Conservation (phyloP, 1,139 yeast genomes). For the Debaryomyces sp. region DNA sequence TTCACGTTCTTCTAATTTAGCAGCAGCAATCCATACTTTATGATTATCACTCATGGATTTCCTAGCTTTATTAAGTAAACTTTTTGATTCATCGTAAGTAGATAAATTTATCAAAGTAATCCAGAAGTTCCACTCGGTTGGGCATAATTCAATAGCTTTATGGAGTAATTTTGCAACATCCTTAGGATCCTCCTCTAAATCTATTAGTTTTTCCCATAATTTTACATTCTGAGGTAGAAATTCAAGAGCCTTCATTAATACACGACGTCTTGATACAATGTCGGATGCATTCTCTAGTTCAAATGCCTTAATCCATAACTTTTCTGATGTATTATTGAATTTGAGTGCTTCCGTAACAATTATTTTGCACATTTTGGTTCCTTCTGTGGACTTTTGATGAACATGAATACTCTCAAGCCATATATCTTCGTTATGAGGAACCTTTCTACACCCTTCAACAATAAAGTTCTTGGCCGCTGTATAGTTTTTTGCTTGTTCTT, state of each 20-base stretch:
- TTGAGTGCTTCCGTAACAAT: constrained; percentile 70
- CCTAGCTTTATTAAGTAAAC: constrained; percentile 61
- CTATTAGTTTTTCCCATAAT: constrained; percentile 59
- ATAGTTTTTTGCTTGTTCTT: constrained; percentile 62
- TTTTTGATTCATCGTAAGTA: constrained; percentile 52
- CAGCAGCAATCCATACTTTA: constrained; percentile 72
- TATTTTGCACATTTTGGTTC: constrained; percentile 44
- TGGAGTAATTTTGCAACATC: constrained; percentile 57
- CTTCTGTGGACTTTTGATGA: constrained; percentile 51
- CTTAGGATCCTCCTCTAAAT: constrained; percentile 48
- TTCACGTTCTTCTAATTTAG: constrained; percentile 67
- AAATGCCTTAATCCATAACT: constrained; percentile 73
- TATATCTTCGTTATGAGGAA: constrained; percentile 69
- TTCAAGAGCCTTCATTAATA: constrained; percentile 64
- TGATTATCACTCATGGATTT: constrained; percentile 52
- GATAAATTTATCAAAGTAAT: constrained; percentile 44
- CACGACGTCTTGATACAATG: constrained; percentile 48
- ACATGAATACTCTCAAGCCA: constrained; percentile 84
- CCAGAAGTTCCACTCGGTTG: constrained; percentile 72
- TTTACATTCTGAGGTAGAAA: constrained; percentile 46
- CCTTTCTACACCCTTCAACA: constrained; percentile 68
- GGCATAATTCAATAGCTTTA: constrained; percentile 73
- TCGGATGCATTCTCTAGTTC: constrained; percentile 60
- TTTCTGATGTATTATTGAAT: constrained; percentile 55
- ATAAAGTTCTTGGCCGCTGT: constrained; percentile 63